These are phyloP conservation scores for Xylariaceae sp. DNA, from an alignment of 2,329 filamentous ascomycete species.

Conservation along the genomic window DNA sequence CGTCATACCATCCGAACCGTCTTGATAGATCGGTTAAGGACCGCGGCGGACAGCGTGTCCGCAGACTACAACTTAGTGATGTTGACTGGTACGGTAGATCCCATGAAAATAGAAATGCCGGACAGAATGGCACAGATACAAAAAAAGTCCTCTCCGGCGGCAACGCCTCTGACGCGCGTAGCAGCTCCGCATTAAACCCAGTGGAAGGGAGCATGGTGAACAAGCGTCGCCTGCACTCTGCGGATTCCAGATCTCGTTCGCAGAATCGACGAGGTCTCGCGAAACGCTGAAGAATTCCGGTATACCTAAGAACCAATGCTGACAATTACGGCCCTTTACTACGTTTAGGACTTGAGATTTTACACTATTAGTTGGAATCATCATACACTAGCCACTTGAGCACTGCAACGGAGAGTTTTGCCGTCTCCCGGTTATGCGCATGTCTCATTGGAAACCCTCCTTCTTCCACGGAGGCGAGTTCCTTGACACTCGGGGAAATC, in stretches of 20 bases:
- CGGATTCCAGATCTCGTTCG: constrained; percentile 7
- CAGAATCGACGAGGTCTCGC: constrained; percentile 8
- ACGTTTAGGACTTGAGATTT: constrained; percentile 29
- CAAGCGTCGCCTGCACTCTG: constrained; percentile 21
- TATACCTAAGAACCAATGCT: constrained; percentile 12
- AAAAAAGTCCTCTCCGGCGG: constrained; percentile 12
- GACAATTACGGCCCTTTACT: constrained; percentile 11
- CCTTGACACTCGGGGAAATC: constrained; percentile 12
- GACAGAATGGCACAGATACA: constrained; percentile 8
- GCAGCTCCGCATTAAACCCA: constrained; percentile 21
- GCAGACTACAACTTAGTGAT: constrained; percentile 93
- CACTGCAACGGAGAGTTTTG: constrained; percentile 10
- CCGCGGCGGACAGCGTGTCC: constrained; percentile 76
- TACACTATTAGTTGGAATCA: constrained; percentile 11
- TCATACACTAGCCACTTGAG: constrained; percentile 20
- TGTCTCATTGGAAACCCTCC: constrained; percentile 12
- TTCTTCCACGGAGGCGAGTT: constrained; percentile 16
- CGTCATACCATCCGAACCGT: constrained; percentile 56
- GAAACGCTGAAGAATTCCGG: constrained; percentile 7
- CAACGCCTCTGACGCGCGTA: constrained; percentile 9
- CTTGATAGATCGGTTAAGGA: constrained; percentile 61
- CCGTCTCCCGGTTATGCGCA: constrained; percentile 15
- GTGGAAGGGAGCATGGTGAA: constrained; percentile 17
- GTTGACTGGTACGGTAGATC: constrained; percentile 82
- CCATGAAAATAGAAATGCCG: constrained; percentile 23